These are phyloP conservation scores for Tolypocladium sp. DNA, from an alignment of 2,329 filamentous ascomycete species.

Conservation along the genomic window DNA sequence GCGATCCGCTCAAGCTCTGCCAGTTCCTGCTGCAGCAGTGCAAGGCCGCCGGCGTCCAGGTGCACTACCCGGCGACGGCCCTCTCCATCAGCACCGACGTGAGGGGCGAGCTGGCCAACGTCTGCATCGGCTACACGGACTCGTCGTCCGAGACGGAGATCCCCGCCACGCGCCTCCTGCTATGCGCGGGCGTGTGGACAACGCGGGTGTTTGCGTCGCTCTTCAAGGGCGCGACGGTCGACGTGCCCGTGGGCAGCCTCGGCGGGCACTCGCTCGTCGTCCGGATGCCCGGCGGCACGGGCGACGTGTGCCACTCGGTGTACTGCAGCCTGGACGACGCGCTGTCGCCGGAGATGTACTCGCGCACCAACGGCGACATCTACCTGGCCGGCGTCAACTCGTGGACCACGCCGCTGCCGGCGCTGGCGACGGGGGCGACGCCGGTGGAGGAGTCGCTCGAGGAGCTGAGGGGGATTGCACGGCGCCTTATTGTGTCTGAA, in stretches of 20 bases:
- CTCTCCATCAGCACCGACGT: conserved; percentile 41
- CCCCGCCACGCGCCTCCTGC: conserved; percentile 54
- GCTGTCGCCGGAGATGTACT: conserved; percentile 65
- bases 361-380: conserved; percentile 55
- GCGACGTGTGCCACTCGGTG: conserved; percentile 56
- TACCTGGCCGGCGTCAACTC: conserved; percentile 68
- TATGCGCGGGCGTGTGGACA: conserved; percentile 66
- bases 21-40: conserved; percentile 52
- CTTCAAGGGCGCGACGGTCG: conserved; percentile 45
- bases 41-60: conserved; percentile 48
- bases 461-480: conserved; percentile 38
- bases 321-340: conserved; percentile 51
- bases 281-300: conserved; percentile 36
- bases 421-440: conserved; percentile 14
- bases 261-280: conserved; percentile 67
- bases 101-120: conserved; percentile 37
- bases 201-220: conserved; percentile 53
- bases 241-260: conserved; percentile 43
- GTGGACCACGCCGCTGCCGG: conserved; percentile 48
- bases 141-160: conserved; percentile 39
- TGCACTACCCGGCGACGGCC: conserved; percentile 56
- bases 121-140: conserved; percentile 38
- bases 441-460: conserved; percentile 26
- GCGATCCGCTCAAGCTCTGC: conserved; percentile 58
- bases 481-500: conserved; percentile 36